These are phyloP conservation scores for Thalassiosira livingstoniorum DNA, from an alignment of 352 stramenopile species.

Conservation along the genomic window DNA sequence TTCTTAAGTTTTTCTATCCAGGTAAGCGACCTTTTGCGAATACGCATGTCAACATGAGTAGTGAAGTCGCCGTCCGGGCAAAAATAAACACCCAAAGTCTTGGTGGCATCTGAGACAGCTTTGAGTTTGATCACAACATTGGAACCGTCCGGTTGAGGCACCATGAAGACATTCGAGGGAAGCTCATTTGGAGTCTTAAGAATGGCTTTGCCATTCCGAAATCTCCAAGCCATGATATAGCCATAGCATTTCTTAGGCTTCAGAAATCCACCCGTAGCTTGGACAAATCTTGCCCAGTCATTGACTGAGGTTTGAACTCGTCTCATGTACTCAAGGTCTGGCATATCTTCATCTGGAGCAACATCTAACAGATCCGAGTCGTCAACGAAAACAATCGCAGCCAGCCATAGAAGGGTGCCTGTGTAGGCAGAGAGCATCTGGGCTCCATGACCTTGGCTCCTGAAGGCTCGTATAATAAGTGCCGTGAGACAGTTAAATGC, in stretches of 20 bases:
- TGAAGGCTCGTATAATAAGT: constrained; percentile 10
- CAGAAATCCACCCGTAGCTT: constrained; percentile 13
- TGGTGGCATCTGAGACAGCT: not conserved
- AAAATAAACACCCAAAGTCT: constrained; percentile 9
- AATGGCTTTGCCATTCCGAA: not conserved
- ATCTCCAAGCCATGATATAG: constrained; percentile 16
- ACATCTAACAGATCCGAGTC: constrained; percentile 8
- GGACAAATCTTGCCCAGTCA: not conserved
- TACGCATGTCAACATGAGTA: constrained; percentile 11
- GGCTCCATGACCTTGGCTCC: constrained; percentile 4
- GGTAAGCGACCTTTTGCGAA: not conserved
- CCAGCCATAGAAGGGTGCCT: not conserved
- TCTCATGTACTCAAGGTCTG: constrained; percentile 3
- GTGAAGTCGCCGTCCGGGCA: not conserved
- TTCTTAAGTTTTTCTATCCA: constrained; percentile 4
- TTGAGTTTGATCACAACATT: not conserved
- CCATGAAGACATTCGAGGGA: not conserved
- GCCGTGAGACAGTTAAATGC: constrained; percentile 1
- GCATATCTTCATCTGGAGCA: not conserved
- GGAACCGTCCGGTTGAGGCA: not conserved
- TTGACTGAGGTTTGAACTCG: not conserved
- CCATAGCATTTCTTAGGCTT: constrained; percentile 25
- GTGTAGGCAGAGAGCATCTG: not conserved
- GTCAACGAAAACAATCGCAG: constrained; percentile 23
- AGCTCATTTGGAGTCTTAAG: not conserved